These are phyloP conservation scores for Quercus gilva DNA, from an alignment of 306 rosid genomes.

Conservation along the genomic window DNA sequence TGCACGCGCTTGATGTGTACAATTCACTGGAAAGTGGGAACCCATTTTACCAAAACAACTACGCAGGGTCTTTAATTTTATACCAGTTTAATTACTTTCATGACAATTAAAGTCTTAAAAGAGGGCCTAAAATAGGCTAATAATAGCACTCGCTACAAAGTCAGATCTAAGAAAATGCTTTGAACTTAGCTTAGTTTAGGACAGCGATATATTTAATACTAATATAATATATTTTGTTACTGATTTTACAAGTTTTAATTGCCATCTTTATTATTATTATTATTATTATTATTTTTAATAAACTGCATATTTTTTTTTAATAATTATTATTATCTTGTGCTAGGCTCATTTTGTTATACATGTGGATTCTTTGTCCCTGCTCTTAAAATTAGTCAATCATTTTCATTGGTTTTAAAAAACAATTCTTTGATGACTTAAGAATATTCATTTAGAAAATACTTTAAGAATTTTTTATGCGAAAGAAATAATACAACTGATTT, in stretches of 20 bases:
- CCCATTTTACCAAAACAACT: too few relatives aligned
- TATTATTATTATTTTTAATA: not conserved
- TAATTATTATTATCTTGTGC: not conserved
- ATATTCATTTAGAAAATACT: too few relatives aligned
- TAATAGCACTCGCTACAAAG: too few relatives aligned
- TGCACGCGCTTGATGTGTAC: slow-evolving; percentile 1
- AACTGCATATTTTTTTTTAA: not conserved
- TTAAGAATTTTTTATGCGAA: too few relatives aligned
- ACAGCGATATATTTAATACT: too few relatives aligned
- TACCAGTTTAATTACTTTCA: not conserved
- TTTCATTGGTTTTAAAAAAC: not conserved
- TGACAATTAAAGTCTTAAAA: not conserved
- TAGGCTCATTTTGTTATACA: not conserved
- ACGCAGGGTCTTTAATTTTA: too few relatives aligned
- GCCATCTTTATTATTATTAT: not conserved
- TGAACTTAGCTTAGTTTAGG: too few relatives aligned
- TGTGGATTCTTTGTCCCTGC: not conserved
- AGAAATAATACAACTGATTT: too few relatives aligned
- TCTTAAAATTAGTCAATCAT: not conserved
- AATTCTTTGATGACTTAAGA: too few relatives aligned
- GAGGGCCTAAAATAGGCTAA: too few relatives aligned
- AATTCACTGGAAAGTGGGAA: too few relatives aligned
- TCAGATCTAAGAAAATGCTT: too few relatives aligned
- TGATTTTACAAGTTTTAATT: not conserved
- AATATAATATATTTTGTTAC: not conserved